Percentiles rank a stretch among this genome's conserved stretches.
Conservation (phyloP, 768 basidiomycete species). For the Leccinellum rugosiceps region DNA sequence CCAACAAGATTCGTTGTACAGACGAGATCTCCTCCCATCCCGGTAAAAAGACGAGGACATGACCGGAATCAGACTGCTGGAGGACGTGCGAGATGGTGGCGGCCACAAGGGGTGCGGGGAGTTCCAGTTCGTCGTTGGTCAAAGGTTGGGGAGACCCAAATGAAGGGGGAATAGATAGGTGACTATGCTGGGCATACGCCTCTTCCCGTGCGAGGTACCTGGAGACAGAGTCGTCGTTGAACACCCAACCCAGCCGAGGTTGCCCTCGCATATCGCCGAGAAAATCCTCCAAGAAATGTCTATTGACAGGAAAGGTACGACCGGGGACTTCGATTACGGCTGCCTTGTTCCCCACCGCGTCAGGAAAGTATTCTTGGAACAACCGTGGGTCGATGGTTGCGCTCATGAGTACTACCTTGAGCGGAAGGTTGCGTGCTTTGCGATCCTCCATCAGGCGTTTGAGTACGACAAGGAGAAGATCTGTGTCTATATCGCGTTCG, state of each 20-base stretch:
- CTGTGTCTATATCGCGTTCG: constrained; percentile 92
- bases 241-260: constrained; percentile 56
- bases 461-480: constrained; percentile 83
- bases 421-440: constrained; percentile 59
- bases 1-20: constrained; percentile 61
- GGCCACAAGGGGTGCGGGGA: constrained; percentile 79
- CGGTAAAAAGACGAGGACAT: constrained; percentile 88
- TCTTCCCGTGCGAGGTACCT: constrained; percentile 70
- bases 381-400: constrained; percentile 90
- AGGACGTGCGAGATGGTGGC: constrained; percentile 79
- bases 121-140: constrained; percentile 59
- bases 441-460: constrained; percentile 79
- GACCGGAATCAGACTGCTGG: constrained; percentile 70
- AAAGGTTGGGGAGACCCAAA: constrained; percentile 9
- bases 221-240: constrained; percentile 62
- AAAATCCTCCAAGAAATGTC: constrained; percentile 79
- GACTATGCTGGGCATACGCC: constrained; percentile 13
- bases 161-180: not conserved
- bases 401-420: constrained; percentile 93
- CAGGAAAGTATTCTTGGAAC: constrained; percentile 85
- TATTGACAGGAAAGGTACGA: constrained; percentile 83
- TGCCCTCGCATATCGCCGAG: constrained; percentile 45
- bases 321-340: constrained; percentile 83
- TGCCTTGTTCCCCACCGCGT: constrained; percentile 56
- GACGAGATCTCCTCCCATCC: constrained; percentile 88